Evolutionary conservation across 2,329 filamentous ascomycete genomes (phyloP), one percentile per base, ranked within the genome.

Genomic region (Chrysoporthe cubensis): DNA sequence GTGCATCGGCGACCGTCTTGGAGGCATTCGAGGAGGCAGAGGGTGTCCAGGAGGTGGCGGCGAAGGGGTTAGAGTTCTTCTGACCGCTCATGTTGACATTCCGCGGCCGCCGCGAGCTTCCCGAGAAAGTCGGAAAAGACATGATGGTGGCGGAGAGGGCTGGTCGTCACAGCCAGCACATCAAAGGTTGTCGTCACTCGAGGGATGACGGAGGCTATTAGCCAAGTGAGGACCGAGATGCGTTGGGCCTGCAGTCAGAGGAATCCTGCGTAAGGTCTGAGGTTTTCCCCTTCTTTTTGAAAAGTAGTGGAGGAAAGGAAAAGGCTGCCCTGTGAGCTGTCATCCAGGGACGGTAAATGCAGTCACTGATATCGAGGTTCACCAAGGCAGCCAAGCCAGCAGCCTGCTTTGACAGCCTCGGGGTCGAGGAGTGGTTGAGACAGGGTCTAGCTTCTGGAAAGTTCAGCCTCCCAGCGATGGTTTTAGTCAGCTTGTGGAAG

Each of bases 31-130:
- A 84, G 18, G 85, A 85, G 8, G 83, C 83, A 14, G 84, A 80
- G 4, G 86, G 82, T 18, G 82, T 81, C 84, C 88, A 88, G 54
- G 84, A 82, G 43, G 85, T 84, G 72, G 87, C 87, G 69, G 86
- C 89, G 78, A 96, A 97, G 3, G 94, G 93, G 75, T 97, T 97
- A 62, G 84, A 83, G 72, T 88, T 88, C 56, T 75, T 76, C 73
- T 94, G 91, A 71, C 94, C 96, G 72, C 93, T 96, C 70, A 99
- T 90, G 80, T 98, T 97, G 77, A 98, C 93, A 78, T 97, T 94
- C 72, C 96, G 90, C 70, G 91, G 90, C 72, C 92, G 91, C 75
- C 93, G 90, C 74, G 93, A 92, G 80, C 82, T 92, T 73, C 96
- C 96, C 34, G 92, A 96, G 81, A 99, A 99, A 65, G 91, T 94